A percentile compares a stretch with the other conserved stretches of the same genome.
Evolutionary conservation across 768 basidiomycete species (phyloP).

Genomic region (Lactarius vividus): DNA sequence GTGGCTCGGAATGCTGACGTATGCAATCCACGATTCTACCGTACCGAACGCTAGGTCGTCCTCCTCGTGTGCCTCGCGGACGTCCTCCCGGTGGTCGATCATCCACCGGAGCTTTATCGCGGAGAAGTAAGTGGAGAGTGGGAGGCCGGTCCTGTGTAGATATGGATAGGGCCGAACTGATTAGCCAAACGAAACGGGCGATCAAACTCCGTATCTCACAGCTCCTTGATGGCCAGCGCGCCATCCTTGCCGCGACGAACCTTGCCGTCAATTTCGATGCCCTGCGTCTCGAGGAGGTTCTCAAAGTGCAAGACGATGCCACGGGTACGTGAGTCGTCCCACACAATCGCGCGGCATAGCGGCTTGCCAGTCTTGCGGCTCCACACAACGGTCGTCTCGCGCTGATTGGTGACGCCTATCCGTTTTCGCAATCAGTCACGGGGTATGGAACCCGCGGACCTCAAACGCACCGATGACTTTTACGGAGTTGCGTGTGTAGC

Average conservation of each 20-base stretch:
- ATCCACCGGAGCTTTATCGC: conserved; percentile 97
- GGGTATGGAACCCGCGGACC: no score
- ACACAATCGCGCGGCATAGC: conserved; percentile 87
- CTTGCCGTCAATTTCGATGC: conserved; percentile 69
- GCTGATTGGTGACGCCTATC: conserved; percentile 93
- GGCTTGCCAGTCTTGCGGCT: conserved; percentile 86
- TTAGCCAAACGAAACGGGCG: conserved; percentile 2
- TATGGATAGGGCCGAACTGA: conserved; percentile 17
- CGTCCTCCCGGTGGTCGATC: conserved; percentile 80
- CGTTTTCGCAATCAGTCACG: conserved; percentile 6
- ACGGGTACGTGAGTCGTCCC: conserved; percentile 94
- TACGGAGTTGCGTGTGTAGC: conserved; percentile 77
- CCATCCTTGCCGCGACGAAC: conserved; percentile 73
- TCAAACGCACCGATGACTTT: conserved; percentile 80
- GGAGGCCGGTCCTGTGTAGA: conserved; percentile 73
- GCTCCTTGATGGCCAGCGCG: conserved; percentile 56
- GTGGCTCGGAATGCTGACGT: conserved; percentile 44
- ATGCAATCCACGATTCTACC: conserved; percentile 95
- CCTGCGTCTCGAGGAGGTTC: conserved; percentile 64
- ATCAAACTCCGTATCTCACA: conserved; percentile 47
- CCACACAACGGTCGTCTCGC: conserved; percentile 96
- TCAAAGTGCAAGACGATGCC: conserved; percentile 79
- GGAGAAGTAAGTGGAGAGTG: conserved; percentile 97
- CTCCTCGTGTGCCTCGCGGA: conserved; percentile 71
- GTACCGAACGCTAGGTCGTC: conserved; percentile 91